Base-by-base conservation (phyloP, 768 basidiomycete species). In the Suillus subaureus region DNA sequence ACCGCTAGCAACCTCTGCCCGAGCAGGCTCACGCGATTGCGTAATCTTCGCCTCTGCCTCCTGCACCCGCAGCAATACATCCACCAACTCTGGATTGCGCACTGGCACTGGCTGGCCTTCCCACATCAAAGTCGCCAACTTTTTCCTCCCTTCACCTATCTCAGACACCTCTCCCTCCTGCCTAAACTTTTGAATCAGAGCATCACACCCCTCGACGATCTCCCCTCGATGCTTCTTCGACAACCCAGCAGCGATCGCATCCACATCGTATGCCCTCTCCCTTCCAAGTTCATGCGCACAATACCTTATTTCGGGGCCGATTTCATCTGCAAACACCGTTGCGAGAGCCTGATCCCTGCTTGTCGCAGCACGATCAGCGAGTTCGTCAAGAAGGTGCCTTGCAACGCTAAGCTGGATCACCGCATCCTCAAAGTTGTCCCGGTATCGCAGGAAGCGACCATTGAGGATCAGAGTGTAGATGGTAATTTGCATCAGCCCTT, bases 301-400 rank as follows among this genome's bases (percentile, higher is more conserved):
- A 77, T 96, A 91, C 54, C 97, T 83, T 62, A 99, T 94, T 75
- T 97, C 89, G 0, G 97, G 95, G 28, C 92, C 89, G 62, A 97
- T 87, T 71, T 92, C 91, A 72, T 99, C 96, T 6, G 90, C 85
- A 72, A 93, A 92, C 37, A 93, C 83, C 11, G 87, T 85, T 6
- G 94, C 92, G 11, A 98, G 84, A 1, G 96, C 97, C 77, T 96
- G 94, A 58, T 95, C 94, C 42, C 89, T 83, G 71, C 91, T 93
- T 18, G 89, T 90, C n/a, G 75, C 74, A 0, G 92, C 91, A 4
- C 80, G 72, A 12, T 77, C 78, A 1, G 90, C 86, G 43, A 97
- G 81, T 62, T 86, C 82, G 69, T 90, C 86, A 71, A 98, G 80
- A 31, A 97, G 77, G 57, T 80, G 82, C 52, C 90, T 82, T n/a